Percentiles rank a stretch among this genome's conserved stretches.
Evolutionary conservation across 257 asterid genomes (phyloP).

Genomic region (Solanum appendiculatum): DNA sequence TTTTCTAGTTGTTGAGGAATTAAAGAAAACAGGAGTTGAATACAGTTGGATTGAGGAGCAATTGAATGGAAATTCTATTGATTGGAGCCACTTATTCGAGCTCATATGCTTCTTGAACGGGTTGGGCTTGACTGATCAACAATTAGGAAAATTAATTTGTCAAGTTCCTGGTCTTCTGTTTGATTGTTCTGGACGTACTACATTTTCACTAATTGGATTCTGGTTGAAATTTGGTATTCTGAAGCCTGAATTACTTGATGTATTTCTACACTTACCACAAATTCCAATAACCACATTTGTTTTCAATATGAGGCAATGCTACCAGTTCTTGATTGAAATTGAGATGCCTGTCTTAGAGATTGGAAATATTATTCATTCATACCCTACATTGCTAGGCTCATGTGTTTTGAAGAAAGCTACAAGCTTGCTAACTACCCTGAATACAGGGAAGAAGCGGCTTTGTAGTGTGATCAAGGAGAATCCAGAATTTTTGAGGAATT

Average conservation of each 20-base stretch:
- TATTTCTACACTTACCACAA: slow-evolving; percentile 38
- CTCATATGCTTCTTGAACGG: slow-evolving; percentile 26
- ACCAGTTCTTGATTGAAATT: slow-evolving; percentile 38
- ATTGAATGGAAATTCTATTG: slow-evolving; percentile 20
- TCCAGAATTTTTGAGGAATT: slow-evolving; percentile 40
- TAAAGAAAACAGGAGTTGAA: slow-evolving; percentile 30
- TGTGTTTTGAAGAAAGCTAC: slow-evolving; percentile 36
- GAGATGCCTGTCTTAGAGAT: slow-evolving; percentile 44
- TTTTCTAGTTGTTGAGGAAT: slow-evolving; percentile 22
- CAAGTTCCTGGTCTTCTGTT: slow-evolving; percentile 40
- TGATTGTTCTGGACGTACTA: slow-evolving; percentile 34
- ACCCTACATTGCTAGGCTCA: slow-evolving; percentile 41
- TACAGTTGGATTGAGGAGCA: slow-evolving; percentile 39
- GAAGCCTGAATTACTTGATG: slow-evolving; percentile 9
- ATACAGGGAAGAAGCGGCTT: slow-evolving; percentile 32
- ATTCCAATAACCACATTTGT: slow-evolving; percentile 25
- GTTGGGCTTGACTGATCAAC: slow-evolving; percentile 33
- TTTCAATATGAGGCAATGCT: slow-evolving; percentile 29
- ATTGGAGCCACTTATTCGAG: slow-evolving; percentile 42
- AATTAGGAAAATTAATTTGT: slow-evolving; percentile 18
- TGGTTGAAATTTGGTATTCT: slow-evolving; percentile 38
- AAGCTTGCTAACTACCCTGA: slow-evolving; percentile 20
- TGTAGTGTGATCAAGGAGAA: slow-evolving; percentile 42
- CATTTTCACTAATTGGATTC: slow-evolving; percentile 33
- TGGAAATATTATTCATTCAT: slow-evolving; percentile 21